A percentile compares a stretch with the other conserved stretches of the same genome.
These are phyloP conservation scores for Mortierella sp. DNA, from an alignment of 371 early-diverging fungal genomes.

Conservation along the genomic window DNA sequence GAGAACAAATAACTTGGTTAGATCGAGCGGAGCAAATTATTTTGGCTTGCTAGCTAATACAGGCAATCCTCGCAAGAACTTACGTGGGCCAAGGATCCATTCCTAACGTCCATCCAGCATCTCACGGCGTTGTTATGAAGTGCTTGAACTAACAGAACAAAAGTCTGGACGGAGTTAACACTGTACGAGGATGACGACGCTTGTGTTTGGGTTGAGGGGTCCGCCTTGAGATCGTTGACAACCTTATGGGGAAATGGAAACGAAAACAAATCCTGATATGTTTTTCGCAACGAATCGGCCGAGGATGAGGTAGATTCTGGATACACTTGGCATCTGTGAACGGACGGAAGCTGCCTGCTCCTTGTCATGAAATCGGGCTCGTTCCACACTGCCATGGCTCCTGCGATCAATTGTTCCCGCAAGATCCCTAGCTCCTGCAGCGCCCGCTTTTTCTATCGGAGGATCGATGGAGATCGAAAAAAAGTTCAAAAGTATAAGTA, in stretches of 20 bases:
- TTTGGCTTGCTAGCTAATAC: neutral
- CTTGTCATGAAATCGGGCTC: constrained; percentile 15
- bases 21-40: neutral
- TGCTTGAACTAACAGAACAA: constrained; percentile 35
- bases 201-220: neutral
- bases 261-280: constrained; percentile 40
- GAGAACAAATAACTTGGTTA: too few relatives aligned
- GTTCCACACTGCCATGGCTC: constrained; percentile 31
- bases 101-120: constrained; percentile 56
- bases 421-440: constrained; percentile 37
- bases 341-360: neutral
- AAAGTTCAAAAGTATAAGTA: neutral
- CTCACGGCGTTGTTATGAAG: constrained; percentile 52
- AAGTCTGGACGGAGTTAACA: constrained; percentile 23
- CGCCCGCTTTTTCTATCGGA: constrained; percentile 49
- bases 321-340: neutral
- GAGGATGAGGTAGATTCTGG: neutral
- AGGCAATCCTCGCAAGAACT: neutral
- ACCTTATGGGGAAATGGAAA: constrained; percentile 30
- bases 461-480: too few relatives aligned
- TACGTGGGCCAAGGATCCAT: constrained; percentile 47
- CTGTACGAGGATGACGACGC: neutral
- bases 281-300: constrained; percentile 18
- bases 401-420: constrained; percentile 32
- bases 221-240: neutral